A percentile compares a stretch with the other conserved stretches of the same genome.
These are phyloP conservation scores for Apiospora saccharicola DNA, from an alignment of 2,329 filamentous ascomycete genomes.

Conservation along the genomic window DNA sequence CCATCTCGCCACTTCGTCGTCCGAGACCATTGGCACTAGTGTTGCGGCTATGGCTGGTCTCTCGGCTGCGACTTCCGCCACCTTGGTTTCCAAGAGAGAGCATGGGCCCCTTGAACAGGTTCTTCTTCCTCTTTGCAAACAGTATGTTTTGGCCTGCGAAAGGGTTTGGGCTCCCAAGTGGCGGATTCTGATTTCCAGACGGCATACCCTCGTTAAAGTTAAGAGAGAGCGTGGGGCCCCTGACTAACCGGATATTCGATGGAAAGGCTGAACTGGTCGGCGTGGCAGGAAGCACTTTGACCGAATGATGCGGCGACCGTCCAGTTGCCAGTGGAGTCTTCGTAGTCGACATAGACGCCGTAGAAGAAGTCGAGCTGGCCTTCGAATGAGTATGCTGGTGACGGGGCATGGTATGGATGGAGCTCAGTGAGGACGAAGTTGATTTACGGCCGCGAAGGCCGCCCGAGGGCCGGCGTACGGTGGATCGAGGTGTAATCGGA, in stretches of 20 bases:
- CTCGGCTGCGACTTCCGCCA: conserved; percentile 41
- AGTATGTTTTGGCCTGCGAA: conserved; percentile 65
- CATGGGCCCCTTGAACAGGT: conserved; percentile 82
- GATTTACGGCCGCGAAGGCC: conserved; percentile 92
- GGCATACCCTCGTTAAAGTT: conserved; percentile 68
- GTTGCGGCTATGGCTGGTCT: conserved; percentile 56
- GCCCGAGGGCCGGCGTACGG: conserved; percentile 81
- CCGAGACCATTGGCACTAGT: conserved; percentile 70
- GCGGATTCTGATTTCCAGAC: conserved; percentile 34
- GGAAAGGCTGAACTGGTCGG: conserved; percentile 80
- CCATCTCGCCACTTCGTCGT: conserved; percentile 75
- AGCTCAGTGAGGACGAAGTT: conserved; percentile 93
- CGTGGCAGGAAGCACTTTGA: conserved; percentile 94
- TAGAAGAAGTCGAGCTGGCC: conserved; percentile 89
- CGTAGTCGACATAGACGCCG: conserved; percentile 73
- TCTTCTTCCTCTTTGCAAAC: conserved; percentile 83
- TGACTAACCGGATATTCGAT: conserved; percentile 83
- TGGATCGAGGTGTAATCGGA: conserved; percentile 86
- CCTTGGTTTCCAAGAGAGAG: conserved; percentile 59
- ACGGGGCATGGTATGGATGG: conserved; percentile 86
- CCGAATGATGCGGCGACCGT: conserved; percentile 84
- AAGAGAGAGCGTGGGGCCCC: conserved; percentile 62
- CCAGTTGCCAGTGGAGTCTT: conserved; percentile 69
- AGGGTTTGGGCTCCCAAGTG: conserved; percentile 64
- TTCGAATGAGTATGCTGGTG: conserved; percentile 90